Percentiles rank a stretch among this genome's conserved stretches.
Conservation (phyloP, 805 yeast genomes). For the Metschnikowia noctiluminum region DNA sequence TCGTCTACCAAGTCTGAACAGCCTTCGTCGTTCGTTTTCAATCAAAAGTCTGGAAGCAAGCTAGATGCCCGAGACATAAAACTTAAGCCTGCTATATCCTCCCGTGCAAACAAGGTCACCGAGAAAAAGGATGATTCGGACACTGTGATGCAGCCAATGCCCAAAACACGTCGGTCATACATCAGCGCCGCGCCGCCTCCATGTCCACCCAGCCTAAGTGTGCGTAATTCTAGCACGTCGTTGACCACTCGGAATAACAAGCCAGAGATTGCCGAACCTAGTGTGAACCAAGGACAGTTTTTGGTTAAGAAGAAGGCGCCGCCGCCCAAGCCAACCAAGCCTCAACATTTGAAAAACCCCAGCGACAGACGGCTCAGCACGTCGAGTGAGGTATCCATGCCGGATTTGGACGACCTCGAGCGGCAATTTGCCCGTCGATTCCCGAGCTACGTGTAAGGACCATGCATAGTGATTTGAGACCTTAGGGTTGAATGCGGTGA, state of each 20-base stretch:
- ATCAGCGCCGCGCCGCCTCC: constrained; percentile 29
- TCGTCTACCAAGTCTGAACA: neutral
- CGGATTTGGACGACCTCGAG: constrained; percentile 59
- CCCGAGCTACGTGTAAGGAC: constrained; percentile 52
- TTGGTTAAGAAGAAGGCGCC: constrained; percentile 39
- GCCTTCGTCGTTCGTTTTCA: constrained; percentile 10
- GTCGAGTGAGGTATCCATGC: constrained; percentile 41
- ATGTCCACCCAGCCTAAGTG: constrained; percentile 28
- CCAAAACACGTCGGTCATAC: constrained; percentile 1
- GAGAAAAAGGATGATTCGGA: no score
- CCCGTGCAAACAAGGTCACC: no score
- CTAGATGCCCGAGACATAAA: neutral
- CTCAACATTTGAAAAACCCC: constrained; percentile 70
- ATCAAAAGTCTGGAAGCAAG: constrained; percentile 4
- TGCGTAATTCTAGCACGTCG: constrained; percentile 6
- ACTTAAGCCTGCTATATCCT: no score
- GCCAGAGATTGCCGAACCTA: no score
- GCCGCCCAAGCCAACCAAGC: constrained; percentile 63
- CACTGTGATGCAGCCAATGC: neutral
- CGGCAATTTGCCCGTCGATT: constrained; percentile 53
- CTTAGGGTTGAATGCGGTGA: no score
- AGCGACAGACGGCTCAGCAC: constrained; percentile 31
- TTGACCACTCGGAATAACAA: neutral
- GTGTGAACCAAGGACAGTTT: no score
- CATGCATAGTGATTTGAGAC: no score